Percentiles rank a stretch among this genome's conserved stretches.
phyloP scores from a whole-genome alignment of 1,284 basidiomycete species.

The Coniferiporia weirii region DNA sequence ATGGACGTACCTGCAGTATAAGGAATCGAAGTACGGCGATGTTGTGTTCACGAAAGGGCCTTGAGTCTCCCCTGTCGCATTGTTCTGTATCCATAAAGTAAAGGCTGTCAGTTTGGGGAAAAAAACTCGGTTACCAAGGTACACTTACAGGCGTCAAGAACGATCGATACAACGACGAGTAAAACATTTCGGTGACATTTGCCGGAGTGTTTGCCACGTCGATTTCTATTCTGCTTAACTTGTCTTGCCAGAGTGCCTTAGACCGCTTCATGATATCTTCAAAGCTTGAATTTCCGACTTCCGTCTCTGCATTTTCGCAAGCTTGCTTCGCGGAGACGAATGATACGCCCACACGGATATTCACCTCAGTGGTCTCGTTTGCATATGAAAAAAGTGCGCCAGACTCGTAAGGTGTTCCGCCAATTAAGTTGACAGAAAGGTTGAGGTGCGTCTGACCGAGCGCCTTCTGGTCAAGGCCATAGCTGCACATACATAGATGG shows the following conservation, averaged over 20 bases:
- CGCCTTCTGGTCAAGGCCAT: slow-evolving; percentile 57
- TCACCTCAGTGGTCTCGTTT: slow-evolving; percentile 40
- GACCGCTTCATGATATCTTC: slow-evolving; percentile 49
- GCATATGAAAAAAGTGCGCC: slow-evolving; percentile 63
- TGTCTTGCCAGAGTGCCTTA: slow-evolving; percentile 60
- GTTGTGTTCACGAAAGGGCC: slow-evolving; percentile 51
- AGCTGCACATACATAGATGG: slow-evolving; percentile 28
- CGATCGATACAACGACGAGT: slow-evolving; percentile 60
- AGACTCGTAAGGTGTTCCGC: slow-evolving; percentile 52
- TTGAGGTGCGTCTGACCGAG: slow-evolving; percentile 57
- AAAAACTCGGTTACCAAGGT: background rate
- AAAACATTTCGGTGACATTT: slow-evolving; percentile 65
- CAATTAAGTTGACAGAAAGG: slow-evolving; percentile 52
- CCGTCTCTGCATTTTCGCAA: slow-evolving; percentile 59
- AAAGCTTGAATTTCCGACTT: slow-evolving; percentile 51
- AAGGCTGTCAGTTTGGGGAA: background rate
- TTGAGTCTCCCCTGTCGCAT: slow-evolving; percentile 63
- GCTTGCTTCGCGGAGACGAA: slow-evolving; percentile 60
- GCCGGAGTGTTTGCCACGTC: slow-evolving; percentile 52
- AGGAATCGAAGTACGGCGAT: slow-evolving; percentile 61
- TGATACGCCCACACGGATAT: slow-evolving; percentile 60
- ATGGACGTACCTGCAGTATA: slow-evolving; percentile 54
- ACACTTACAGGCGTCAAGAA: slow-evolving; percentile 53
- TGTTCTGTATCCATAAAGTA: slow-evolving; percentile 40
- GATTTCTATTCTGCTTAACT: slow-evolving; percentile 57